Base-by-base conservation (phyloP, 176 grass and related monocot species). In the Triticum urartu region DNA sequence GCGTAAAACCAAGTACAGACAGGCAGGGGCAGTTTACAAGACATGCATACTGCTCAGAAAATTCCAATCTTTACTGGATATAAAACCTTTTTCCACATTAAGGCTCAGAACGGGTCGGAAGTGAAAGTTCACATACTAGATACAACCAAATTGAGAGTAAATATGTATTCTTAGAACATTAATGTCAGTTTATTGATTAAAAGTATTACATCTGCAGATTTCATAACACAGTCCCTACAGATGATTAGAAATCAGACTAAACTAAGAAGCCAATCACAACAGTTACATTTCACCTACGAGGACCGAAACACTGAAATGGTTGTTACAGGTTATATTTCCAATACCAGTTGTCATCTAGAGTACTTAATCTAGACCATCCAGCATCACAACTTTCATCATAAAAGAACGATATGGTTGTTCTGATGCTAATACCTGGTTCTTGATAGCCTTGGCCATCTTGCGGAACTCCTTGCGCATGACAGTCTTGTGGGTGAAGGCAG, bases 401-500 rank as follows among this genome's bases (percentile, higher is more conserved):
- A 35, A 18, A 36, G 39, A 20, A 70, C 13, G 7, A 47, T 72
- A 6, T 10, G 6, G 62, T 32, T 22, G 13, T 78, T 56, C 18
- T 22, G 50, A 21, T 22, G 56, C 32, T 14, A 60, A 30, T 95
- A 98, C 95, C 95, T 95, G 95, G 77, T 86, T 95, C 82, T 89
- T 95, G 43, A 98, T 81, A 81, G 86, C 86, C 88, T 94, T 95
- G 47, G 95, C 85, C 91, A 98, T 92, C 87, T 98, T 98, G 22
- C 82, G 68, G 80, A 92, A 89, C 38, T 98, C 91, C 91, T 95
- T 95, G 81, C 91, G 88, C 89, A 95, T 89, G 68, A 85, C 75
- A 35, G 95, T 90, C 81, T 80, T 98, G 73, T 89, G 89, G 47
- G 58, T 9, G 17, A 93, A 66, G 1, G 47, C 87, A 1, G 59